phyloP scores from a whole-genome alignment of 2,329 filamentous ascomycete species.

The Didymella lethalis region DNA sequence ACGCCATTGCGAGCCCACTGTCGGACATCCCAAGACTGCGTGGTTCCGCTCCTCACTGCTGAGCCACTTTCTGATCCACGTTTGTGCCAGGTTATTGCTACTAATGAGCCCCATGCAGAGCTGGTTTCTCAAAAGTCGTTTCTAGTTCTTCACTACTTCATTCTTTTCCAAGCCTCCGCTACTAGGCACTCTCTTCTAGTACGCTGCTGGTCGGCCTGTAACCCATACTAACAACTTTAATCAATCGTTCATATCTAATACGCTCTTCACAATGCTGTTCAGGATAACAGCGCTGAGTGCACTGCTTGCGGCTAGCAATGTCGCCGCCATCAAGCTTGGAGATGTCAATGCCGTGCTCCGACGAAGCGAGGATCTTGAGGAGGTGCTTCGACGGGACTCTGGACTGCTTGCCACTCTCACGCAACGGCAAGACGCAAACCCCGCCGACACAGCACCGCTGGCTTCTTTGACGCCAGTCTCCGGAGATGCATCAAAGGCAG shows the following conservation, averaged over 20 bases:
- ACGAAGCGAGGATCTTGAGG: constrained; percentile 43
- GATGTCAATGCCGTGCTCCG: constrained; percentile 39
- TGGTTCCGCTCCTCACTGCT: constrained; percentile 25
- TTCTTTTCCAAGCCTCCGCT: constrained; percentile 38
- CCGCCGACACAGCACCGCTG: constrained; percentile 38
- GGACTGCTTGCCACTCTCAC: constrained; percentile 47
- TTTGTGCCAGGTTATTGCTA: constrained; percentile 28
- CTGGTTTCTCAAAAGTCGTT: constrained; percentile 40
- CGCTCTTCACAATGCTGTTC: constrained; percentile 43
- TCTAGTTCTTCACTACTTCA: constrained; percentile 36
- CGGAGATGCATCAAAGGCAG: constrained; percentile 44
- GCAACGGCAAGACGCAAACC: constrained; percentile 46
- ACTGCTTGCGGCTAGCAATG: constrained; percentile 46
- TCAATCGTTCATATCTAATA: constrained; percentile 45
- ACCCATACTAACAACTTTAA: constrained; percentile 45
- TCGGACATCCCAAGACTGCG: constrained; percentile 31
- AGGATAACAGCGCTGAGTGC: constrained; percentile 39
- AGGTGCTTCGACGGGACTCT: constrained; percentile 45
- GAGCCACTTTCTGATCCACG: constrained; percentile 38
- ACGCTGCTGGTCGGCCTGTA: constrained; percentile 50
- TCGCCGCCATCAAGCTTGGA: constrained; percentile 38
- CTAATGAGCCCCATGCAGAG: constrained; percentile 42
- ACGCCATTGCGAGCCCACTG: constrained; percentile 40
- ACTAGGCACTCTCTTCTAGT: constrained; percentile 39
- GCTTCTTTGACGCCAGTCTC: constrained; percentile 44